Percentiles rank a stretch among this genome's conserved stretches.
Evolutionary conservation across 208 protist genomes (phyloP).

Genomic region (Trypanosoma cruzi): DNA sequence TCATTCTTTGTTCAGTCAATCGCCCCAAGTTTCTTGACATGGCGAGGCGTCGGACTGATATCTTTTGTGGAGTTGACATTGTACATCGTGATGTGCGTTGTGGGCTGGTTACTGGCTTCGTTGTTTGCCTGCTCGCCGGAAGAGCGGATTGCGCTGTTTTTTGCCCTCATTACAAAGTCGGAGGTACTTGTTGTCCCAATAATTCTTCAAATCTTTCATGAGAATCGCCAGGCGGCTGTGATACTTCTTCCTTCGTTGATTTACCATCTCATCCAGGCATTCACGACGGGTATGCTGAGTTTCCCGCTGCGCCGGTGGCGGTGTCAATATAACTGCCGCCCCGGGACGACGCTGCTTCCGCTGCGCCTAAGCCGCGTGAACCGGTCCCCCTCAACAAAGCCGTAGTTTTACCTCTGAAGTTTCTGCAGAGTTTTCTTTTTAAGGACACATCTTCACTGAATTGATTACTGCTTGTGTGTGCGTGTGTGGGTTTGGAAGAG

Average conservation of each 20-base stretch:
- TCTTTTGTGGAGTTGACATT: conserved; percentile 12
- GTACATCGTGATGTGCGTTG: conserved; percentile 10
- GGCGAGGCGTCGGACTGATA: conserved; percentile 21
- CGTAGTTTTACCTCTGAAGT: neutral
- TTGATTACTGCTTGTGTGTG: neutral
- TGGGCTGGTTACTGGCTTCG: conserved; percentile 19
- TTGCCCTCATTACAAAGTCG: conserved; percentile 29
- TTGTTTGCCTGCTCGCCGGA: conserved; percentile 20
- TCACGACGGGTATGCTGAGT: conserved; percentile 22
- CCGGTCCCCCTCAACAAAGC: neutral
- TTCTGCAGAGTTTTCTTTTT: too few species aligned
- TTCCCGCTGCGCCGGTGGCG: conserved; percentile 35
- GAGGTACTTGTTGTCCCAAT: conserved; percentile 35
- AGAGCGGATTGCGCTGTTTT: conserved; percentile 40
- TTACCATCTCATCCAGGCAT: conserved; percentile 30
- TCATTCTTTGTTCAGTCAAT: conserved; percentile 25
- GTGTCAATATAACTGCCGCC: conserved; percentile 37
- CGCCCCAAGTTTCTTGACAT: conserved; percentile 12
- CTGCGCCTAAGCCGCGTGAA: conserved; percentile 28
- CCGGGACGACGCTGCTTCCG: conserved; percentile 41
- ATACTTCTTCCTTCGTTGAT: conserved; percentile 24
- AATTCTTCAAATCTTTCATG: conserved; percentile 26
- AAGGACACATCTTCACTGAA: too few species aligned
- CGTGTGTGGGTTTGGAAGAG: neutral
- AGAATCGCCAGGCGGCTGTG: conserved; percentile 16